Evolutionary conservation across 352 stramenopile genomes (phyloP).

Genomic region (Phytophthora aleatoria): DNA sequence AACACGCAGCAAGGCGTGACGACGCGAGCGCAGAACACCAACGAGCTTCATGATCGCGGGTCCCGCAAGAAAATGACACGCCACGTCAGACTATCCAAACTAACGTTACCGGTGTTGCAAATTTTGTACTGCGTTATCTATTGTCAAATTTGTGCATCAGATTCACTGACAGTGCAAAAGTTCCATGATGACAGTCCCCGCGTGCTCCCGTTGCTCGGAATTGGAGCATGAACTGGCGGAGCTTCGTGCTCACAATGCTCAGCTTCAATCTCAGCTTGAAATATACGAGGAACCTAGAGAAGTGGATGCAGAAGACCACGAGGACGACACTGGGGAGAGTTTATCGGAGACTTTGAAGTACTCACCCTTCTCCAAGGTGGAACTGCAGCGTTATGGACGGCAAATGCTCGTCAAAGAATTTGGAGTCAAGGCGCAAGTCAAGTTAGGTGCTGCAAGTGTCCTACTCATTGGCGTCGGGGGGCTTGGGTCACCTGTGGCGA

Average conservation of each 20-base stretch:
- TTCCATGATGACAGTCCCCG: slow-evolving; percentile 1
- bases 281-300: background rate
- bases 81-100: slow-evolving; percentile 22
- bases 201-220: slow-evolving; percentile 35
- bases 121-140: slow-evolving; percentile 10
- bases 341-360: slow-evolving; percentile 25
- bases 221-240: slow-evolving; percentile 31
- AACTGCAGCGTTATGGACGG: slow-evolving; percentile 91
- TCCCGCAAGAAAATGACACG: slow-evolving; percentile 12
- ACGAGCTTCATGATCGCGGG: slow-evolving; percentile 15
- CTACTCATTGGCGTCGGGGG: slow-evolving; percentile 95
- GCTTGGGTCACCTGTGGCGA: slow-evolving; percentile 94
- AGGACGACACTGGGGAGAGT: slow-evolving; percentile 3
- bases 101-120: slow-evolving; percentile 6
- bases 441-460: slow-evolving; percentile 78
- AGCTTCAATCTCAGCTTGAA: slow-evolving; percentile 28
- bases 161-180: background rate
- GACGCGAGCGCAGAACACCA: slow-evolving; percentile 12
- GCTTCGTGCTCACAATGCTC: slow-evolving; percentile 34
- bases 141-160: slow-evolving; percentile 13
- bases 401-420: slow-evolving; percentile 96
- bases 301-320: background rate
- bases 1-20: slow-evolving; percentile 13
- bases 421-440: slow-evolving; percentile 86
- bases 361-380: slow-evolving; percentile 49